Base-by-base conservation (phyloP, 768 basidiomycete genomes). In the Podaxis sp. region DNA sequence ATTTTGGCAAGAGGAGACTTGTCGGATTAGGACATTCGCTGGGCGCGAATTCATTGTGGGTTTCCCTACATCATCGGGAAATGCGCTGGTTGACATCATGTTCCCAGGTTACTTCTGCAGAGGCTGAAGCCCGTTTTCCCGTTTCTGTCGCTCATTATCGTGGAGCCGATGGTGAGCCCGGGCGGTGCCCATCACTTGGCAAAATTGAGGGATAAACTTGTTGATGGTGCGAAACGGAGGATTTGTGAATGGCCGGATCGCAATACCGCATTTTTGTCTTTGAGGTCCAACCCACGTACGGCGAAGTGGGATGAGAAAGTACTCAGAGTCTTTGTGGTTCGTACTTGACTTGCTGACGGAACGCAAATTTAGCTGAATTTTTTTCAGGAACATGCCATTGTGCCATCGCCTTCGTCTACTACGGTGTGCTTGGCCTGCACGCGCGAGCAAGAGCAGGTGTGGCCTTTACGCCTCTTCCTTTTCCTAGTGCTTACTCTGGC, bases 11-110 rank as follows among this genome's bases (percentile, higher is more conserved):
- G 22, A 73, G 85, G 64, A 83, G 78, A 49, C 73, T 90, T 2
- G 77, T 89, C 40, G 88, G 87, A 2, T 79, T 90, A 17, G 88
- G 87, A 0, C 88, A 90, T 70, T 89, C 88, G 1, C 73, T 90
- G 19, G 88, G 88, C 13, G 88, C 82, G 42, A 86, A 87, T 61
- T 76, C 84, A 22, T 82, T 88, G 88, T 88, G 67, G 61, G 83
- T 77, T 64, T 19, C 49, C 38, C n/a, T 46, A 40, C 64, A 59
- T 52, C 49, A n/a, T 26, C 33, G 33, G 30, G 38, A 52, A 13
- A 30, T 49, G 15, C 52, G 24, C 17, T 24, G 30, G 30, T 59
- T 64, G 60, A 59, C 40, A 53, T 52, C 22, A 46, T 30, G 28
- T 52, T 24, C 5, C 51, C 64, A 88, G 87, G 71, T 76, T 84